These are phyloP conservation scores for Citropsis articulata DNA, from an alignment of 345 rosid genomes.

Conservation along the genomic window DNA sequence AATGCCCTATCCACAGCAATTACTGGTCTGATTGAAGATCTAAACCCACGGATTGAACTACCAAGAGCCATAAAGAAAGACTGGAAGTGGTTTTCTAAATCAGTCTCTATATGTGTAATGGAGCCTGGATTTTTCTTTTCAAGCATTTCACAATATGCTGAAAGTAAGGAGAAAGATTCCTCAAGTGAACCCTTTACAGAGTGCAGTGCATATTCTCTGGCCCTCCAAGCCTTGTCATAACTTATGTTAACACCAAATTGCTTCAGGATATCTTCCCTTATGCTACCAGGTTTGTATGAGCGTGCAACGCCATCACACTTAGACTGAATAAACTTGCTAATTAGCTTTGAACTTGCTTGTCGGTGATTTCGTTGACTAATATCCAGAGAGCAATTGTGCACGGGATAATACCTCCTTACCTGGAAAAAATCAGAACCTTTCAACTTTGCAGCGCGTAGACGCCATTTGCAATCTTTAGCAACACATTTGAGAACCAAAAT, in stretches of 20 bases:
- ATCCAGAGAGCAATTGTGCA: constrained; percentile 1
- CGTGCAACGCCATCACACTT: not conserved
- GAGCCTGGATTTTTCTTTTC: not conserved
- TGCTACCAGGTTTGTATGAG: constrained; percentile 5
- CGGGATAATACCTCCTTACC: not conserved
- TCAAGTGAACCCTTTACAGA: not conserved
- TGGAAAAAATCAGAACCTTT: constrained; percentile 7
- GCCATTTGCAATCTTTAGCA: not conserved
- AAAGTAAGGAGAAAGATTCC: constrained; percentile 7
- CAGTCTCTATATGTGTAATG: not conserved
- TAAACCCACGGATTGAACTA: constrained; percentile 3
- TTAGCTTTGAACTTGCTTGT: constrained; percentile 9
- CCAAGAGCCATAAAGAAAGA: constrained; percentile 1
- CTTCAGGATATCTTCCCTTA: constrained; percentile 5
- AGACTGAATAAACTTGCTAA: not conserved
- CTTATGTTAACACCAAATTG: constrained; percentile 9
- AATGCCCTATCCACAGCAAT: constrained; percentile 6
- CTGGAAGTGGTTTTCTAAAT: not conserved
- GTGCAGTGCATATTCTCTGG: not conserved
- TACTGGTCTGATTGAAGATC: constrained; percentile 1
- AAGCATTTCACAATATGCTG: constrained; percentile 1
- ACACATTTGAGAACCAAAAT: constrained; percentile 4
- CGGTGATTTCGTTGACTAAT: constrained; percentile 6
- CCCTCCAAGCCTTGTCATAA: constrained; percentile 9
- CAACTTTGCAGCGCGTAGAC: constrained; percentile 5